Conservation (phyloP, 352 stramenopile species). For the Globisporangium parvum region DNA sequence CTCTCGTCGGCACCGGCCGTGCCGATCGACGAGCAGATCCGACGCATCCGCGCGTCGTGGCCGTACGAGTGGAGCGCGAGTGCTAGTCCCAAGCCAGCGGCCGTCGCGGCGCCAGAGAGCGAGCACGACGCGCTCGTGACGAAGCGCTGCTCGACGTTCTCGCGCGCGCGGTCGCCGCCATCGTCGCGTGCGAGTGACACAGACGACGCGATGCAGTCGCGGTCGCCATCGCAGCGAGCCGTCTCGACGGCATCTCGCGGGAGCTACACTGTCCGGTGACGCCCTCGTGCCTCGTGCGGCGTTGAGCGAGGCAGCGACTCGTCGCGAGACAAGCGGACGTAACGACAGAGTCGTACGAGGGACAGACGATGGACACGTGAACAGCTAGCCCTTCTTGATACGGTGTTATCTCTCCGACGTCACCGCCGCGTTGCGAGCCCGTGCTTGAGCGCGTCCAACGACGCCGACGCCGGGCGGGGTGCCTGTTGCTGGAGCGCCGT, state of each 20-base stretch:
- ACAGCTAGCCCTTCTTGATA: background rate
- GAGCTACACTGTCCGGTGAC: conserved; percentile 11
- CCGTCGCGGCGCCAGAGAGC: conserved; percentile 2
- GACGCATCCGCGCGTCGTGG: conserved; percentile 61
- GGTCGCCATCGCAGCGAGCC: conserved; percentile 8
- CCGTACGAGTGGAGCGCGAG: conserved; percentile 47
- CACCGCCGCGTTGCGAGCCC: conserved; percentile 7
- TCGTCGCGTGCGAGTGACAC: background rate
- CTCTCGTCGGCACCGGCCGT: conserved; percentile 7
- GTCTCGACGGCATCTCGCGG: conserved; percentile 1
- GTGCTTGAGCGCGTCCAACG: conserved; percentile 7
- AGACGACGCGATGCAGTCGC: conserved; percentile 2
- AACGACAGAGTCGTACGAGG: no score
- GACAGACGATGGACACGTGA: no score
- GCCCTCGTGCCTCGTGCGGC: no score
- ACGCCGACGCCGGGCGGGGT: background rate
- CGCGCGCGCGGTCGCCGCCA: conserved; percentile 14
- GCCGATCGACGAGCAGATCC: conserved; percentile 39
- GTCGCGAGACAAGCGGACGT: no score
- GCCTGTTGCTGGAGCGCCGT: background rate
- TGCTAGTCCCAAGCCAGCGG: conserved; percentile 2
- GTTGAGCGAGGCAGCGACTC: no score
- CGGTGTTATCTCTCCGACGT: background rate
- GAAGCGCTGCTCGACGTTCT: conserved; percentile 22
- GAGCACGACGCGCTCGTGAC: conserved; percentile 11